Evolutionary conservation across 2,329 filamentous ascomycete species (phyloP).

Genomic region (Apiospora rasikravindrae): DNA sequence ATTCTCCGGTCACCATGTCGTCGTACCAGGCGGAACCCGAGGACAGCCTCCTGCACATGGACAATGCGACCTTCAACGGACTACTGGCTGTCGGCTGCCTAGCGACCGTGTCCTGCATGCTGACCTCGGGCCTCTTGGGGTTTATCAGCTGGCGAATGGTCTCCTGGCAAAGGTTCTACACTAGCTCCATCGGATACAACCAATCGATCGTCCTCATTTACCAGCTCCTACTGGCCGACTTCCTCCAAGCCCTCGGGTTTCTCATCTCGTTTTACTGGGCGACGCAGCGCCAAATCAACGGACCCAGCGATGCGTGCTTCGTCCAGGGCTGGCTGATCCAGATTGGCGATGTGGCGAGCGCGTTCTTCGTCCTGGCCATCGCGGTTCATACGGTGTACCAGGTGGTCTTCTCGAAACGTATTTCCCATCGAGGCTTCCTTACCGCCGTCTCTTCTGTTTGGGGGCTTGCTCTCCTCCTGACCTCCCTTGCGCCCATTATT

Average conservation of each 20-base stretch:
- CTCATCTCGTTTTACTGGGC: slow-evolving; percentile 58
- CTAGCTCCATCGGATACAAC: slow-evolving; percentile 42
- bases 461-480: slow-evolving; percentile 50
- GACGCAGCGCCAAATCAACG: slow-evolving; percentile 47
- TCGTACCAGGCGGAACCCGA: neutral
- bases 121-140: slow-evolving; percentile 47
- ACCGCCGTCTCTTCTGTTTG: slow-evolving; percentile 44
- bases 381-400: slow-evolving; percentile 60
- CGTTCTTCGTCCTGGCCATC: slow-evolving; percentile 59
- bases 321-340: slow-evolving; percentile 61
- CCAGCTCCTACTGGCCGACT: slow-evolving; percentile 58
- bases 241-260: slow-evolving; percentile 55
- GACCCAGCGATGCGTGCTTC: slow-evolving; percentile 53
- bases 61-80: slow-evolving; percentile 34
- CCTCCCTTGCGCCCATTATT: slow-evolving; percentile 49
- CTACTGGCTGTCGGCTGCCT: slow-evolving; percentile 50
- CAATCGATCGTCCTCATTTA: slow-evolving; percentile 61
- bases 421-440: slow-evolving; percentile 48
- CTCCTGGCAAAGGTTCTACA: slow-evolving; percentile 41
- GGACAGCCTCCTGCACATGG: slow-evolving; percentile 31
- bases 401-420: slow-evolving; percentile 49
- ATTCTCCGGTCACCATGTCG: neutral
- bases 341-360: slow-evolving; percentile 57
- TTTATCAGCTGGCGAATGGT: slow-evolving; percentile 53
- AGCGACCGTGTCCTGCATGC: slow-evolving; percentile 51